Base-by-base conservation (phyloP, 345 rosid genomes). In the Populus euphratica region DNA sequence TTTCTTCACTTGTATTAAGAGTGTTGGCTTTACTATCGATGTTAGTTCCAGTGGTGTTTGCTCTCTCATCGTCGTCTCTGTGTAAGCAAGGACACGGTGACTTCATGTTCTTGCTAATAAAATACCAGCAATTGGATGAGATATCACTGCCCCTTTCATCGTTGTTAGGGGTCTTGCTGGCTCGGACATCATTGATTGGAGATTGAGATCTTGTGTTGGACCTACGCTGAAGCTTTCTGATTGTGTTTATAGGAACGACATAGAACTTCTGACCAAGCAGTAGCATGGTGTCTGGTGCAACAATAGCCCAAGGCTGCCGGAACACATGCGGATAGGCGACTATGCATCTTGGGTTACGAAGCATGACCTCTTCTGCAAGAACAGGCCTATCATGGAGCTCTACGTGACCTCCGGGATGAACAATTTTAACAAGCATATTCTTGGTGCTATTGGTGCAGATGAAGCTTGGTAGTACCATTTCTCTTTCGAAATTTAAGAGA, bases 361-460 rank as follows among this genome's bases (percentile, higher is more conserved):
- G 70, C 82, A 86, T 84, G 83, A 91, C 82, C 68, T 89, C 83
- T 1, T 85, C 74, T 0, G 89, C 92, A 5, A 83, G 76, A 56
- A 88, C 33, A 0, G 90, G 87, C 71, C 80, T 73, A 70, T 88
- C 90, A 14, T 88, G 91, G 85, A 91, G 88, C 86, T 90, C 94
- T 2, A 75, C 66, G 49, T 82, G 89, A 35, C 91, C 89, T 0
- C 91, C 88, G 0, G 87, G 90, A 74, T 86, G 84, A 70, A 90
- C 90, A 18, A 90, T 81, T 83, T 88, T 85, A 44, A 89, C 85
- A 8, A 84, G 59, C 91, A 84, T 81, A 83, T 79, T 86, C 81
- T 76, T 87, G 70, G 81, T 79, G 86, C 36, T 87, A n/a, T 52
- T 82, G 2, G 76, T 65, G 84, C 89, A 83, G n/a, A 87, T 70